These are phyloP conservation scores for Rhododendron henanense DNA, from an alignment of 148 eudicot genomes.

Conservation along the genomic window DNA sequence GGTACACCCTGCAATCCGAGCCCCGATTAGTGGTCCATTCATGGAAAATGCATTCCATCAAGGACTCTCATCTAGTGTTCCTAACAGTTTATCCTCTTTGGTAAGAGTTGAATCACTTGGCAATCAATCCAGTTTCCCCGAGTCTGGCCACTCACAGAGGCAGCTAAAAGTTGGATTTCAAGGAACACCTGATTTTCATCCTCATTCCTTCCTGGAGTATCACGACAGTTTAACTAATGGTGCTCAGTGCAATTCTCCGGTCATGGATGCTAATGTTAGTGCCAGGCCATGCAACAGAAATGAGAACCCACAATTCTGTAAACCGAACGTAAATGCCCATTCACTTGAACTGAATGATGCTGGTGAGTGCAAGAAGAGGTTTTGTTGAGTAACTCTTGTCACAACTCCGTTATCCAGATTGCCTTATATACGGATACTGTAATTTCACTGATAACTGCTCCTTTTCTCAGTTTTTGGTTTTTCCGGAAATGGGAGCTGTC, in stretches of 20 bases:
- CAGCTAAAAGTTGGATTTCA: slow-evolving; percentile 36
- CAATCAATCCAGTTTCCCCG: slow-evolving; percentile 38
- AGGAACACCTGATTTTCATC: slow-evolving; percentile 39
- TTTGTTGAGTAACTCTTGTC: not conserved
- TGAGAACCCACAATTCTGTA: slow-evolving; percentile 40
- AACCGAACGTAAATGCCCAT: slow-evolving; percentile 40
- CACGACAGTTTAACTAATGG: slow-evolving; percentile 52
- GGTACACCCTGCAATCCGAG: slow-evolving; percentile 22
- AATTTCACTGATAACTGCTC: slow-evolving; percentile 13
- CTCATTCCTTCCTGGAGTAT: slow-evolving; percentile 60
- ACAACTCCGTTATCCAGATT: not conserved
- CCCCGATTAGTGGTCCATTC: slow-evolving; percentile 27
- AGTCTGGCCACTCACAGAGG: slow-evolving; percentile 31
- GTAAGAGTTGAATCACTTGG: slow-evolving; percentile 45
- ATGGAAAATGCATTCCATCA: slow-evolving; percentile 29
- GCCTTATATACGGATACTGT: not conserved
- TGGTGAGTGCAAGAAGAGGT: slow-evolving; percentile 20
- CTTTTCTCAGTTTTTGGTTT: slow-evolving; percentile 43
- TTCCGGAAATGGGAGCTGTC: slow-evolving; percentile 50
- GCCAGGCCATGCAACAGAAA: slow-evolving; percentile 34
- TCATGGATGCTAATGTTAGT: slow-evolving; percentile 30
- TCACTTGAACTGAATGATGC: slow-evolving; percentile 45
- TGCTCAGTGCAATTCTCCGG: slow-evolving; percentile 31
- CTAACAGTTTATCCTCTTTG: slow-evolving; percentile 49
- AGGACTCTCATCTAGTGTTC: slow-evolving; percentile 62